Evolutionary conservation across 305 asterid species (phyloP).

Genomic region (Withania somnifera): DNA sequence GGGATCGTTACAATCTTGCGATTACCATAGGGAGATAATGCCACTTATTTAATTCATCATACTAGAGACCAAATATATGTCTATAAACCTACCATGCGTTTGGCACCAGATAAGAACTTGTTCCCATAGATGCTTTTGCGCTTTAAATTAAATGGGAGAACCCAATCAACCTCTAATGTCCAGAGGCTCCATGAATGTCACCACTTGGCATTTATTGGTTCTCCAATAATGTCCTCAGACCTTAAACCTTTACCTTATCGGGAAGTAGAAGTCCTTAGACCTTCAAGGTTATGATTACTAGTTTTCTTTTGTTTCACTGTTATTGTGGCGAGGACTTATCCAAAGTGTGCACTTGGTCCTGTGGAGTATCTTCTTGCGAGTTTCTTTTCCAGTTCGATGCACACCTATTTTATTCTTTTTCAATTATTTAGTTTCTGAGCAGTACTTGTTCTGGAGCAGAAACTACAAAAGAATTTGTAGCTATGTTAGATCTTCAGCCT

Average conservation of each 20-base stretch:
- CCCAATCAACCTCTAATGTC: background rate
- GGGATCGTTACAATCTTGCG: background rate
- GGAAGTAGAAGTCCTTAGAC: background rate
- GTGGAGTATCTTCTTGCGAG: background rate
- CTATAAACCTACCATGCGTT: background rate
- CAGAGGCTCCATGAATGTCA: background rate
- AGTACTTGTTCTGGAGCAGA: constrained; percentile 39
- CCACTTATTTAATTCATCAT: background rate
- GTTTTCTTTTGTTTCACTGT: background rate
- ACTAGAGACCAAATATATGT: background rate
- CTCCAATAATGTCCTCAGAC: background rate
- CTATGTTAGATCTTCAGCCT: constrained; percentile 64
- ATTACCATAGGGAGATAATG: background rate
- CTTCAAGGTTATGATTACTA: background rate
- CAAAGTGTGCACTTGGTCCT: background rate
- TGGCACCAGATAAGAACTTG: background rate
- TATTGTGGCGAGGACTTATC: background rate
- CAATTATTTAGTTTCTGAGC: background rate
- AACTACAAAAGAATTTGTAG: constrained; percentile 81
- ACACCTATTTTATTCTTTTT: background rate
- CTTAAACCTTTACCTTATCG: background rate
- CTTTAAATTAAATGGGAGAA: background rate
- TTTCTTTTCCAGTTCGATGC: background rate
- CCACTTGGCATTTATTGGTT: background rate
- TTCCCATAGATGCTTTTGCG: background rate